Conservation (phyloP, 1,284 basidiomycete genomes). For the Xanthoconium separans region DNA sequence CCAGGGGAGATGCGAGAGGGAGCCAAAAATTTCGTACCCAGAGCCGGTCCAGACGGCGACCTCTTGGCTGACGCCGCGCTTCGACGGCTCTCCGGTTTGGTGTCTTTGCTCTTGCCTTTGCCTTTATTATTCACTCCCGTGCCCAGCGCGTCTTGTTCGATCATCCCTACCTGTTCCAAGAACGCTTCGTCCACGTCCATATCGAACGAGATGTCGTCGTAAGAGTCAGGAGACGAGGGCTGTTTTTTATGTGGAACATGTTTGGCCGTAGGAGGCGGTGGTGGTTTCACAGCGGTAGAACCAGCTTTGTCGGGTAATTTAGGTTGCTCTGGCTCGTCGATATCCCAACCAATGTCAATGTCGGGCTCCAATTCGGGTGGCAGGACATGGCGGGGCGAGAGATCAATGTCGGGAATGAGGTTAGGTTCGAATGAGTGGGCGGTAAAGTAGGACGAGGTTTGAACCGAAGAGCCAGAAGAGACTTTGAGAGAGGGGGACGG, state of each 20-base stretch:
- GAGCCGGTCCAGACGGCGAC: conserved; percentile 1
- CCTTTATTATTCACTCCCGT: conserved; percentile 2
- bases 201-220: conserved; percentile 31
- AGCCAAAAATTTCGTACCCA: conserved; percentile 21
- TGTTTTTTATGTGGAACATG: not conserved
- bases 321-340: conserved; percentile 7
- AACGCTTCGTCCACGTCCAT: conserved; percentile 29
- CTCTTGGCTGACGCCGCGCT: conserved; percentile 5
- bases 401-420: conserved; percentile 28
- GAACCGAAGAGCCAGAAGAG: conserved; percentile 1
- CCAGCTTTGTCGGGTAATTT: not conserved
- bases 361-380: not conserved
- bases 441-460: conserved; percentile 25
- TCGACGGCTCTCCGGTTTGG: not conserved
- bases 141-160: conserved; percentile 27
- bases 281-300: conserved; percentile 1
- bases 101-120: conserved; percentile 22
- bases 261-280: not conserved
- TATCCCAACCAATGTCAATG: conserved; percentile 15
- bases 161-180: conserved; percentile 32
- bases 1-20: conserved; percentile 8
- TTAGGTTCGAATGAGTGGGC: conserved; percentile 1
- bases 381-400: conserved; percentile 21
- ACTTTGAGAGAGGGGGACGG: conserved; percentile 15
- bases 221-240: conserved; percentile 19